These are phyloP conservation scores for Phytophthora rubi DNA, from an alignment of 352 stramenopile species.

Conservation along the genomic window DNA sequence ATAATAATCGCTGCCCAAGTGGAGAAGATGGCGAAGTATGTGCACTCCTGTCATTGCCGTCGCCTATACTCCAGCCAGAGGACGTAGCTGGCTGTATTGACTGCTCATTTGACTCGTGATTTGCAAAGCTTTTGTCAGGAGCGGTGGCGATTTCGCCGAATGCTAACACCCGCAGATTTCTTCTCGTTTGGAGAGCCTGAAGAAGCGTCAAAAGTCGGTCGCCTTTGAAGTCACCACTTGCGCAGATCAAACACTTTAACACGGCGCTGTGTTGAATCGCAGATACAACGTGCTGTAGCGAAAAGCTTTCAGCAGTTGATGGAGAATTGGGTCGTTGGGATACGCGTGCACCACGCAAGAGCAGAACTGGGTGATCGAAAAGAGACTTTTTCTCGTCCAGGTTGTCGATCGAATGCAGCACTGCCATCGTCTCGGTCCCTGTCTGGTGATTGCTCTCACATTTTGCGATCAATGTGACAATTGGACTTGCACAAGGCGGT, in stretches of 20 bases:
- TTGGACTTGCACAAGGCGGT: slow-evolving; percentile 30
- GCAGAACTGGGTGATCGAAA: slow-evolving; percentile 55
- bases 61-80: neutral
- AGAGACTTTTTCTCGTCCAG: slow-evolving; percentile 53
- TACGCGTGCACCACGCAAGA: slow-evolving; percentile 26
- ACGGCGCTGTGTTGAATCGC: slow-evolving; percentile 54
- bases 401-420: slow-evolving; percentile 29
- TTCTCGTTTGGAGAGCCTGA: slow-evolving; percentile 47
- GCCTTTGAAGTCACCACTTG: slow-evolving; percentile 40
- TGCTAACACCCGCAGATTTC: slow-evolving; percentile 51
- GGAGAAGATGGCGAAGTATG: neutral
- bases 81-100: neutral
- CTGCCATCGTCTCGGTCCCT: slow-evolving; percentile 40
- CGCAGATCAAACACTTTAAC: slow-evolving; percentile 50
- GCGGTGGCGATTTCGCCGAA: slow-evolving; percentile 43
- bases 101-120: slow-evolving; percentile 11
- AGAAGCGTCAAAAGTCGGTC: slow-evolving; percentile 42
- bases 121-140: neutral
- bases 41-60: slow-evolving; percentile 1
- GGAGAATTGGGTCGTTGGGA: slow-evolving; percentile 2
- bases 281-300: slow-evolving; percentile 45
- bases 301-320: slow-evolving; percentile 25
- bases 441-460: slow-evolving; percentile 30
- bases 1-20: slow-evolving; percentile 1
- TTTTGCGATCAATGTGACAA: slow-evolving; percentile 37